phyloP scores from a whole-genome alignment of 139 green algal genomes.

The Asterochloris sp. region DNA sequence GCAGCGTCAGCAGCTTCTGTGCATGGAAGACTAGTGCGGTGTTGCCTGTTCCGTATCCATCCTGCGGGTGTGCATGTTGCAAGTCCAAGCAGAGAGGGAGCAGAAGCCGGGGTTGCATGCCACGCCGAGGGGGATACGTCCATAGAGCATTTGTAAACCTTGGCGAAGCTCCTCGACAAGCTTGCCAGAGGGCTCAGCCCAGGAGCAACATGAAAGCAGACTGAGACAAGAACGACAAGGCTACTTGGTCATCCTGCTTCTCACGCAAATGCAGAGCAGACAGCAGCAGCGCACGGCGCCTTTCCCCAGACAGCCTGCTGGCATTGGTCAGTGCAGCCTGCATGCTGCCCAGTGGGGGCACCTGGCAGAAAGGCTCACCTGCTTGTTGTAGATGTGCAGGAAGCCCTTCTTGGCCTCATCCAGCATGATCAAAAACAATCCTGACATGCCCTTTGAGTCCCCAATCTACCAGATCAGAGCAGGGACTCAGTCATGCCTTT shows the following conservation, averaged over 20 bases:
- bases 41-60: conserved; percentile 53
- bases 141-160: not conserved
- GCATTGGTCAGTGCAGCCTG: not conserved
- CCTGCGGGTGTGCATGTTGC: not conserved
- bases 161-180: not conserved
- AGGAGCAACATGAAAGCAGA: not conserved
- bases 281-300: not conserved
- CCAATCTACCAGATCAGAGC: not conserved
- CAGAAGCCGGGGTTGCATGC: not conserved
- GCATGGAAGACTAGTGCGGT: conserved; percentile 67
- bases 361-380: not conserved
- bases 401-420: too few relatives aligned
- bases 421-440: too few relatives aligned
- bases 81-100: not conserved
- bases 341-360: not conserved
- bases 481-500: not conserved
- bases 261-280: not conserved
- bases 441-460: not conserved
- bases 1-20: conserved; percentile 63
- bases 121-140: not conserved
- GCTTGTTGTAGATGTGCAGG: not conserved
- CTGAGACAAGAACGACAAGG: not conserved
- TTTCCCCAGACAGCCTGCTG: not conserved
- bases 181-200: not conserved
- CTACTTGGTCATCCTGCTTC: not conserved